Evolutionary conservation across 2,329 filamentous ascomycete species (phyloP).

Genomic region (Zymoseptoria ardabiliae): DNA sequence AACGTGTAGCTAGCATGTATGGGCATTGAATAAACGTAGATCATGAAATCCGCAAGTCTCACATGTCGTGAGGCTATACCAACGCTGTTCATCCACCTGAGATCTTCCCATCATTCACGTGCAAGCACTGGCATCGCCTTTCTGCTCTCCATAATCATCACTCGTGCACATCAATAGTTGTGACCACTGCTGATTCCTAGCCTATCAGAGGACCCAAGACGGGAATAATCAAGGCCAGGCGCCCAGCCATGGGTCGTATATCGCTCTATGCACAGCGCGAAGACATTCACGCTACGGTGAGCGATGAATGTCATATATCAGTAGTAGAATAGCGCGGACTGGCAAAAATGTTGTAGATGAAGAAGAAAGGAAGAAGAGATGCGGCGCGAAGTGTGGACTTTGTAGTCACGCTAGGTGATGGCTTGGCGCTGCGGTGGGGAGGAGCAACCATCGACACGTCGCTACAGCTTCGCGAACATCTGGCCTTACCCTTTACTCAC

Average conservation of each 20-base stretch:
- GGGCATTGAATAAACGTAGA: neutral
- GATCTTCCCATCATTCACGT: neutral
- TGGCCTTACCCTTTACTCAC: neutral
- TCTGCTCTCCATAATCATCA: neutral
- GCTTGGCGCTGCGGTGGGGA: neutral
- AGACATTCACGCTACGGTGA: slow-evolving; percentile 51
- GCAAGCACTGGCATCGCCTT: neutral
- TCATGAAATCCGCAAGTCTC: neutral
- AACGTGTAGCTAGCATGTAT: slow-evolving; percentile 11
- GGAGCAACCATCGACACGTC: neutral
- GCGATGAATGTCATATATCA: slow-evolving; percentile 44
- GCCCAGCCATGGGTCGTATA: slow-evolving; percentile 60
- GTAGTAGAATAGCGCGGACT: slow-evolving; percentile 52
- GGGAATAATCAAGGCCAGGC: slow-evolving; percentile 63
- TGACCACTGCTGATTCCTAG: slow-evolving; percentile 70
- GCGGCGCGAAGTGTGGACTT: neutral
- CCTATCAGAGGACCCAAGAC: slow-evolving; percentile 57
- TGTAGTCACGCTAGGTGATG: neutral
- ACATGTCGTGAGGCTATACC: neutral
- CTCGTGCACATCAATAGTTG: slow-evolving; percentile 28
- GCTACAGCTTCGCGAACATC: neutral
- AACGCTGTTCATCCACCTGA: neutral
- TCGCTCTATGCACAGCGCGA: slow-evolving; percentile 62
- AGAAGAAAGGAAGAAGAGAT: slow-evolving; percentile 31
- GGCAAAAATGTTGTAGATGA: slow-evolving; percentile 42